Percentiles rank a stretch among this genome's conserved stretches.
phyloP scores from a whole-genome alignment of 169 alveolate genomes.

The Miamiensis avidus region DNA sequence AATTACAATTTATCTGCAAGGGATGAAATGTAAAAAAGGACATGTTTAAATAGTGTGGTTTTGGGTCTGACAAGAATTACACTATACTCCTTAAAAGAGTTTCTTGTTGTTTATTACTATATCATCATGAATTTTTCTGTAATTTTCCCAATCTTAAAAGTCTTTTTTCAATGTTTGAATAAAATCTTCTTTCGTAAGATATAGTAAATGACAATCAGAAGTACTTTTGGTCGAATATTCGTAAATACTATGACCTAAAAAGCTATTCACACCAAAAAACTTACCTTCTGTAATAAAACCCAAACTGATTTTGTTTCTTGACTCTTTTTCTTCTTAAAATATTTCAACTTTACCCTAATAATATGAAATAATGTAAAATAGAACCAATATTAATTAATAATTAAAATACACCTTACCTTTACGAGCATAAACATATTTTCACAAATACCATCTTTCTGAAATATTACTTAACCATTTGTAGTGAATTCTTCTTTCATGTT shows the following conservation, averaged over 20 bases:
- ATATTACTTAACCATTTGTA: neutral
- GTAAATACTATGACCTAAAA: neutral
- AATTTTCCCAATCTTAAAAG: neutral
- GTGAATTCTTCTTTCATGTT: neutral
- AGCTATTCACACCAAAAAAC: neutral
- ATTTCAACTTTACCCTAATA: neutral
- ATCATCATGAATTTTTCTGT: neutral
- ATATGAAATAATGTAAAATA: too few relatives aligned
- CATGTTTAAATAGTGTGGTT: neutral
- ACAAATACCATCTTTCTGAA: neutral
- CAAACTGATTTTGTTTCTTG: too few relatives aligned
- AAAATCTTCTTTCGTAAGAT: neutral
- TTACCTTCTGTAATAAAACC: neutral
- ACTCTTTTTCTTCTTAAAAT: too few relatives aligned
- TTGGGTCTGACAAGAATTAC: neutral
- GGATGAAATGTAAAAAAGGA: neutral
- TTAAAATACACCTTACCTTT: neutral
- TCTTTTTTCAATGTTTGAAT: too few relatives aligned
- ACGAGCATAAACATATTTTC: neutral
- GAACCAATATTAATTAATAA: neutral
- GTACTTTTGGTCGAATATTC: neutral
- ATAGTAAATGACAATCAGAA: neutral
- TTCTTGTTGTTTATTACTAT: neutral
- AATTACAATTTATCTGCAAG: too few relatives aligned
- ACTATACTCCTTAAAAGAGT: neutral